Conservation (phyloP, 139 green algal genomes). For the Chlamydomonas schloesseri region DNA sequence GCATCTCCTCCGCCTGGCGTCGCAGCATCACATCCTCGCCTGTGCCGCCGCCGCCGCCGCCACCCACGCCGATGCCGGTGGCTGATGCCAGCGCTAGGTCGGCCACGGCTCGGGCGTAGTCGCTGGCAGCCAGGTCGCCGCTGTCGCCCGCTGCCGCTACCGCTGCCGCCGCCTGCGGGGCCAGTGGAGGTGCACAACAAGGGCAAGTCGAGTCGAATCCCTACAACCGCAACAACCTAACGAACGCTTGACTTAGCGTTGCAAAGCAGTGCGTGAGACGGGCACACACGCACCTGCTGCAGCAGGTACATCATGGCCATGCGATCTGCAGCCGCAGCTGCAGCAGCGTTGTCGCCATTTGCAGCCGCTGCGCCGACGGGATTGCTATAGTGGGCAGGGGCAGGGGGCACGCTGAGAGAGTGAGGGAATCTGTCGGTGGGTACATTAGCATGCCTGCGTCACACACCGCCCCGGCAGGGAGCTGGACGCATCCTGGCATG, state of each 20-base stretch:
- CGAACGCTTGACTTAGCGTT: too few relatives aligned
- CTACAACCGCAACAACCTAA: too few relatives aligned
- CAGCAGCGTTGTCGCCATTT: constrained; percentile 12
- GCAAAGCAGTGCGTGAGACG: too few relatives aligned
- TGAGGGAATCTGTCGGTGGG: too few relatives aligned
- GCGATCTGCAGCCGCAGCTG: constrained; percentile 13
- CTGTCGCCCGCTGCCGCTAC: neutral
- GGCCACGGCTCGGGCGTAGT: constrained; percentile 7
- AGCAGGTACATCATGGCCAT: constrained; percentile 32
- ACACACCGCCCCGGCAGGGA: too few relatives aligned
- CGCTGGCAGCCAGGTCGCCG: neutral
- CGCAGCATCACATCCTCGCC: too few relatives aligned
- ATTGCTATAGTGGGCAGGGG: neutral
- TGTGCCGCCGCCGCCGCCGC: neutral
- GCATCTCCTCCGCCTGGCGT: too few relatives aligned
- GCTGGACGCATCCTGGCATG: too few relatives aligned
- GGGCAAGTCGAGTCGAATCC: too few relatives aligned
- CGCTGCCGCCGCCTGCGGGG: constrained; percentile 4
- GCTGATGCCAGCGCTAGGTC: neutral
- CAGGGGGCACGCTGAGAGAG: too few relatives aligned
- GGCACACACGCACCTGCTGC: neutral
- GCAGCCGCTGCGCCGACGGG: neutral
- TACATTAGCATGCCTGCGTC: too few relatives aligned
- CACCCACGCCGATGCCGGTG: neutral
- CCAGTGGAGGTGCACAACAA: too few relatives aligned